Evolutionary conservation across 2,329 filamentous ascomycete genomes (phyloP).

Genomic region (Pseudogymnoascus sp.): DNA sequence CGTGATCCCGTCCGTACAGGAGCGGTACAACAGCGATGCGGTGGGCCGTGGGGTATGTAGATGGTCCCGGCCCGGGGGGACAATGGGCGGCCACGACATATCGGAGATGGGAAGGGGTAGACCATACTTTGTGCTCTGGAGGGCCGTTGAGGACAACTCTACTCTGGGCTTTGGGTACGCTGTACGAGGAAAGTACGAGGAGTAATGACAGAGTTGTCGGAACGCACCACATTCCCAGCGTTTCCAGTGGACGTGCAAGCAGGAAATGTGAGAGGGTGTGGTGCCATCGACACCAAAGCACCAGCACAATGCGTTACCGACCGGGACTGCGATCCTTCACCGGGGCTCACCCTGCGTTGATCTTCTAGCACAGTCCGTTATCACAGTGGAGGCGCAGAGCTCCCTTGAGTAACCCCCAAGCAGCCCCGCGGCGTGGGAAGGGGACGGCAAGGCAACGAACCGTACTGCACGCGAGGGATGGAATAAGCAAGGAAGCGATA

Average conservation of each 20-base stretch:
- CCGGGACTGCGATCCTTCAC: not conserved
- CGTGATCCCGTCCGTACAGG: not conserved
- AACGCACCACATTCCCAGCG: not conserved
- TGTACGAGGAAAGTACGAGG: not conserved
- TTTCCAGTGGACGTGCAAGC: not conserved
- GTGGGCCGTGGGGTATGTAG: not conserved
- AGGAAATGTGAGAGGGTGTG: not conserved
- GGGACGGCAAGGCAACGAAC: not conserved
- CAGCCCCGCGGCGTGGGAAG: not conserved
- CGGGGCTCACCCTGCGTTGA: constrained; percentile 4
- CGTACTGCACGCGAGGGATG: not conserved
- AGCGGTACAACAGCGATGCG: not conserved
- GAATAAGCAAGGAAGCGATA: constrained; percentile 4
- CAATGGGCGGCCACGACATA: not conserved
- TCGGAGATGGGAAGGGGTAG: not conserved
- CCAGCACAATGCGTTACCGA: not conserved
- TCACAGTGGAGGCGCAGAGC: not conserved
- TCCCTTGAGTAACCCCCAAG: not conserved
- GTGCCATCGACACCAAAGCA: not conserved
- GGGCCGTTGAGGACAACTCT: not conserved
- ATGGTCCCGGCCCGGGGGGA: not conserved
- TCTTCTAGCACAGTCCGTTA: not conserved
- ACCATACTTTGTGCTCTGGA: not conserved
- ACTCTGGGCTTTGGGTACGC: not conserved
- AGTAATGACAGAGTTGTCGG: not conserved